phyloP scores from a whole-genome alignment of 495 filamentous ascomycete genomes.

The Talaromyces liani region DNA sequence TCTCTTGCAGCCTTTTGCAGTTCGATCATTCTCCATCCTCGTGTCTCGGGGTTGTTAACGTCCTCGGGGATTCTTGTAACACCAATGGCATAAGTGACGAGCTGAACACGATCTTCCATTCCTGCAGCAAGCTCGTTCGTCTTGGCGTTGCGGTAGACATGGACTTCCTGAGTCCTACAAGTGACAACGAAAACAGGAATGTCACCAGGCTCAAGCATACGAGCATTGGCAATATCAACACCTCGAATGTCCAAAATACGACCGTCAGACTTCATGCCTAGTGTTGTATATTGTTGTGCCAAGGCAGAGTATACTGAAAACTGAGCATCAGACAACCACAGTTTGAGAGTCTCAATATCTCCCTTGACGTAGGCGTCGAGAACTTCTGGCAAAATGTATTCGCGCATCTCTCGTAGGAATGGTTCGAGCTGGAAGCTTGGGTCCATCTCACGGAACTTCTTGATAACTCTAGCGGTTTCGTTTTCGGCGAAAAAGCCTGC shows the following conservation, averaged over 20 bases:
- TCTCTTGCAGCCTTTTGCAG: conserved; percentile 97
- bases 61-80: conserved; percentile 90
- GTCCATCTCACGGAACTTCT: conserved; percentile 95
- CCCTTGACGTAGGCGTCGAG: conserved; percentile 97
- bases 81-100: conserved; percentile 96
- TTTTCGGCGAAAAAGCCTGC: conserved; percentile 98
- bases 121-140: conserved; percentile 85
- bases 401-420: conserved; percentile 88
- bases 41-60: conserved; percentile 91
- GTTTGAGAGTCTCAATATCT: conserved; percentile 79
- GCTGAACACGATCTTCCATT: conserved; percentile 97
- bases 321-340: conserved; percentile 93
- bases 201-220: conserved; percentile 93
- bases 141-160: conserved; percentile 91
- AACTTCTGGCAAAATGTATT: conserved; percentile 96
- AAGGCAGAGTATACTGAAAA: conserved; percentile 91
- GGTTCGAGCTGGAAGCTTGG: conserved; percentile 90
- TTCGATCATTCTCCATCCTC: conserved; percentile 95
- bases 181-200: conserved; percentile 96
- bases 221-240: conserved; percentile 82
- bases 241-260: conserved; percentile 89
- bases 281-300: conserved; percentile 87
- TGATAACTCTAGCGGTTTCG: conserved; percentile 93
- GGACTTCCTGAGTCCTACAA: conserved; percentile 94
- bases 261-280: conserved; percentile 88